Evolutionary conservation across 2,329 filamentous ascomycete genomes (phyloP), one percentile per base, ranked within the genome.

Genomic region (Colletotrichum sp.): DNA sequence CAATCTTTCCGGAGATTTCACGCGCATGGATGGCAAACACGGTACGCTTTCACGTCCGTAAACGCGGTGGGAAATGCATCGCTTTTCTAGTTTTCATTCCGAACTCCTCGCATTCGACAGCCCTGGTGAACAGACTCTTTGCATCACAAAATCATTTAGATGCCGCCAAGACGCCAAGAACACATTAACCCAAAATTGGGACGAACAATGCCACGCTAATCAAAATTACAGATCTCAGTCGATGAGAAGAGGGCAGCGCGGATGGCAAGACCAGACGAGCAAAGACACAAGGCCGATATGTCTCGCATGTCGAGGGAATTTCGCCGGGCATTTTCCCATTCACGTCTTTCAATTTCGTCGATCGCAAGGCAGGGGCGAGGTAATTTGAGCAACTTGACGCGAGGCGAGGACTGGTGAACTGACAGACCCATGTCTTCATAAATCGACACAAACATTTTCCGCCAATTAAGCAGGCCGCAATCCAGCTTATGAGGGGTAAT

Each of bases 401-500:
- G 44, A 52, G 44, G 44, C 44, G 44, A 52, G 10, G 44, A 52
- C 44, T 52, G 30, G n/a, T 15, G 28, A 62, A 36, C n/a, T 34
- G 59, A 30, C n/a, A n/a, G 44, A 70, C 34, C 68, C 68, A 63
- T 70, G 68, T 5, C 6, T 12, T 59, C 28, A 26, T 63, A 26
- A n/a, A 70, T 16, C 62, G 13, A 63, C 36, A 16, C 26, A 69
- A 68, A 60, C 34, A 59, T 44, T 39, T 68, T 24, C 70, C 44
- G n/a, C 73, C 64, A 76, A 76, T 73, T 4, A 15, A 63, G 57
- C 55, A 36, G 16, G 32, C 8, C n/a, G 6, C 12, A 59, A 60
- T 76, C 57, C 64, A 24, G 73, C 64, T 76, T 68, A 76, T 63
- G 59, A 76, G 70, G 73, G 73, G 64, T 52, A 73, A 68, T 34